These are phyloP conservation scores for Botrytis aclada DNA, from an alignment of 2,329 filamentous ascomycete genomes.

Conservation along the genomic window DNA sequence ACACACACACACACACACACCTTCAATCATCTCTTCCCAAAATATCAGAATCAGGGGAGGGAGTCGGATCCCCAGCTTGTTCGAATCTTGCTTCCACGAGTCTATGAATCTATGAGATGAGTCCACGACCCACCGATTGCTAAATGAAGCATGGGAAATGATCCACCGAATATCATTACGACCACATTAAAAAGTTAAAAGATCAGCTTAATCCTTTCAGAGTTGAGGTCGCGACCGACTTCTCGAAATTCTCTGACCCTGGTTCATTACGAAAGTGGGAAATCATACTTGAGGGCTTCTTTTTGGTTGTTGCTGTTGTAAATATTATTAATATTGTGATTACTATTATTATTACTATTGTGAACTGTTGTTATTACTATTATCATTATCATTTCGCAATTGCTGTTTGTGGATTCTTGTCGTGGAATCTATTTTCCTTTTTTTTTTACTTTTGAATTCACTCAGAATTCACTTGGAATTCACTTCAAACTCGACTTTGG, in stretches of 20 bases:
- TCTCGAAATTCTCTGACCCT: background rate
- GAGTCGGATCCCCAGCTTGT: background rate
- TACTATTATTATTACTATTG: background rate
- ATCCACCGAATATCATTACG: background rate
- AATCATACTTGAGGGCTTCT: background rate
- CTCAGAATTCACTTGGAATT: background rate
- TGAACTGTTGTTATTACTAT: background rate
- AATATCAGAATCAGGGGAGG: background rate
- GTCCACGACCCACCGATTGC: background rate
- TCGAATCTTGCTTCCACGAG: background rate
- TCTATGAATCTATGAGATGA: background rate
- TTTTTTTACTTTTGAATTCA: background rate
- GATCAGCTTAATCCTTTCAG: background rate
- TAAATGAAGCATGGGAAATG: slow-evolving; percentile 1
- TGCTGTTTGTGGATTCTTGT: background rate
- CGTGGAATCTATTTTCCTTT: background rate
- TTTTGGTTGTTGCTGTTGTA: background rate
- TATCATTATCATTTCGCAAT: background rate
- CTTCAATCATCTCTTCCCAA: background rate
- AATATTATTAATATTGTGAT: background rate
- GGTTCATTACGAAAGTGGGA: background rate
- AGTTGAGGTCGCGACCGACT: background rate
- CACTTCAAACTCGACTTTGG: background rate
- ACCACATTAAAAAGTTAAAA: background rate
- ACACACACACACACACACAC: background rate